Evolutionary conservation across 768 basidiomycete genomes (phyloP).

Genomic region (Tricholoma sp.): DNA sequence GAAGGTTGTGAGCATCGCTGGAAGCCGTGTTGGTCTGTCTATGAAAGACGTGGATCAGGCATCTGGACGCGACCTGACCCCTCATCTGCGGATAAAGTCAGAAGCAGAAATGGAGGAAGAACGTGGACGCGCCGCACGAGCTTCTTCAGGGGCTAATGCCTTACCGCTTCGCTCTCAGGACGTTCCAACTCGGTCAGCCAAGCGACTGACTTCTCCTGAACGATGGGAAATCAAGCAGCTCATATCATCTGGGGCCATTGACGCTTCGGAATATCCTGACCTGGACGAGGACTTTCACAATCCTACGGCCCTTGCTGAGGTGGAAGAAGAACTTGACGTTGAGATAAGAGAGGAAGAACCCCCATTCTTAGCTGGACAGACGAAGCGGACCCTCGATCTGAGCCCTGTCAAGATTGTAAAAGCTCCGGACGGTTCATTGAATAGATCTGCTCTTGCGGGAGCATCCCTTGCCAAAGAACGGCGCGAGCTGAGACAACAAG

Average conservation of each 20-base stretch:
- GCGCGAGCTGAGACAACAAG: conserved; percentile 89
- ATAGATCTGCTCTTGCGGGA: conserved; percentile 91
- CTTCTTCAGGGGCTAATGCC: conserved; percentile 82
- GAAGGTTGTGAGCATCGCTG: conserved; percentile 93
- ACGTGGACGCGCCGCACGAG: conserved; percentile 51
- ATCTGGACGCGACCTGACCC: conserved; percentile 87
- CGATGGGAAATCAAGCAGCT: conserved; percentile 99
- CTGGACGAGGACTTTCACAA: conserved; percentile 83
- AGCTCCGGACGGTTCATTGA: conserved; percentile 95
- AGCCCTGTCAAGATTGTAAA: conserved; percentile 98
- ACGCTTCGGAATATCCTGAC: conserved; percentile 91
- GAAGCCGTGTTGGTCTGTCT: conserved; percentile 75
- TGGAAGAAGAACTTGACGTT: conserved; percentile 96
- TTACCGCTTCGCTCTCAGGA: conserved; percentile 64
- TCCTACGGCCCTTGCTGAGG: conserved; percentile 73
- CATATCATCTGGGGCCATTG: conserved; percentile 90
- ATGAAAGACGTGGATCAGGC: conserved; percentile 98
- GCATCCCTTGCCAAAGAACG: conserved; percentile 94
- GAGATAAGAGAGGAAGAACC: conserved; percentile 97
- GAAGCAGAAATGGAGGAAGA: conserved; percentile 93
- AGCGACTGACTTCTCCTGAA: conserved; percentile 91
- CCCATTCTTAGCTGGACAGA: conserved; percentile 92
- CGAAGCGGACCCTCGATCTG: conserved; percentile 90
- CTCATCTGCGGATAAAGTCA: conserved; percentile 90
- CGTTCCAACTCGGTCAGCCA: conserved; percentile 68